Conservation (phyloP, 2,329 filamentous ascomycete species). For the Paraphoma chrysanthemicola region DNA sequence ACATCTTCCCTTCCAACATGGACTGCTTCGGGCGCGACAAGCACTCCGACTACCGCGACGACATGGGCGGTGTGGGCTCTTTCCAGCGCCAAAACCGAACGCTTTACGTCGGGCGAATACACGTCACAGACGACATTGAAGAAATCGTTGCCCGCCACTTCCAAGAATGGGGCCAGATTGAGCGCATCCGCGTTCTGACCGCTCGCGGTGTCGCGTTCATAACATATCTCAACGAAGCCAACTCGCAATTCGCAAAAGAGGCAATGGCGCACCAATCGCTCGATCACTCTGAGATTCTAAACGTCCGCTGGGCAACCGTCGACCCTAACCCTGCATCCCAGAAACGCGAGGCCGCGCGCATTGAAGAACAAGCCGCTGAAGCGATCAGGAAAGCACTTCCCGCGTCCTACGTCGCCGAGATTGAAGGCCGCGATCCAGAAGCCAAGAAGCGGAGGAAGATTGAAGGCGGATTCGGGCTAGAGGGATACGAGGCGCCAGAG, state of each 20-base stretch:
- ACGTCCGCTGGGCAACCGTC: conserved; percentile 95
- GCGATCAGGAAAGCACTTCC: conserved; percentile 88
- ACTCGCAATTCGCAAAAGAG: conserved; percentile 64
- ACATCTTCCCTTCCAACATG: conserved; percentile 90
- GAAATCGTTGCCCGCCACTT: conserved; percentile 95
- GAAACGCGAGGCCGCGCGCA: conserved; percentile 83
- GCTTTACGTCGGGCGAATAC: conserved; percentile 90
- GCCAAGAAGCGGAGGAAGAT: conserved; percentile 87
- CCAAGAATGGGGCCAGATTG: conserved; percentile 93
- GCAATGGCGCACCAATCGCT: conserved; percentile 95
- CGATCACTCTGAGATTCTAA: conserved; percentile 90
- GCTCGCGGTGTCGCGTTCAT: conserved; percentile 91
- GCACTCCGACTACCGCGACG: conserved; percentile 89
- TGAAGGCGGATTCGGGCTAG: conserved; percentile 82
- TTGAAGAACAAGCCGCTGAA: conserved; percentile 96
- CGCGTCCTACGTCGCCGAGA: conserved; percentile 88
- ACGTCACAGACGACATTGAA: conserved; percentile 96
- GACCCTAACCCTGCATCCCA: conserved; percentile 96
- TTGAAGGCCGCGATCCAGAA: conserved; percentile 89
- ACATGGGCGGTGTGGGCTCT: conserved; percentile 95
- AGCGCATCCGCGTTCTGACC: conserved; percentile 86
- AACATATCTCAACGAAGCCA: conserved; percentile 84
- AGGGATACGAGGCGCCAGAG: conserved; percentile 93
- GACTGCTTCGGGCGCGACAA: conserved; percentile 97
- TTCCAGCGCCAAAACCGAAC: conserved; percentile 96